A percentile compares a stretch with the other conserved stretches of the same genome.
Evolutionary conservation across 495 filamentous ascomycete genomes (phyloP).

Genomic region (Thozetella sp.): DNA sequence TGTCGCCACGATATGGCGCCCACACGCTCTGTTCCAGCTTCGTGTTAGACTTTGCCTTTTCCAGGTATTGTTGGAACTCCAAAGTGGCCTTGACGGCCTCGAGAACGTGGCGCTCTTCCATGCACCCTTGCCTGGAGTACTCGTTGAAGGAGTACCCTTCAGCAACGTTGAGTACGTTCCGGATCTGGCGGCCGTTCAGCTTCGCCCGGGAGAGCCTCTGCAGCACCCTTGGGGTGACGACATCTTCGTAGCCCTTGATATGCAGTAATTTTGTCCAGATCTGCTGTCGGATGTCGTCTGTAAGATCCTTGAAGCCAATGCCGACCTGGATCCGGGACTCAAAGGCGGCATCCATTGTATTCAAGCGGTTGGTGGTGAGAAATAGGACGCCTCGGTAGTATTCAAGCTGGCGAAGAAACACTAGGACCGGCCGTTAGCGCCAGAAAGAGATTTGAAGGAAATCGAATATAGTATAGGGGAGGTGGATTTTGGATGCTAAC

Average conservation of each 20-base stretch:
- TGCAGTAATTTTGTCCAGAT: not conserved
- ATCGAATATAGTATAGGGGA: not conserved
- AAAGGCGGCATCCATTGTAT: slow-evolving; percentile 51
- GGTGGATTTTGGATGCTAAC: not conserved
- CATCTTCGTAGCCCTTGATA: not conserved
- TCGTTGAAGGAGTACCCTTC: not conserved
- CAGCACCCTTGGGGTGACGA: not conserved
- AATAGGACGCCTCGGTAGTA: slow-evolving; percentile 60
- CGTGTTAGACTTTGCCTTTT: not conserved
- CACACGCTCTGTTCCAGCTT: not conserved
- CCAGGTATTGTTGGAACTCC: not conserved
- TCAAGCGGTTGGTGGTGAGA: slow-evolving; percentile 55
- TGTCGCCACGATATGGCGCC: not conserved
- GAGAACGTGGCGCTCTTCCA: not conserved
- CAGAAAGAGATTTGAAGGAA: too few species aligned
- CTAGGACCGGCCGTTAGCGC: too few species aligned
- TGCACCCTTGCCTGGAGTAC: not conserved
- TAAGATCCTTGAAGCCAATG: not conserved
- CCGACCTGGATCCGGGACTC: slow-evolving; percentile 43
- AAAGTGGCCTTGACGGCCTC: not conserved
- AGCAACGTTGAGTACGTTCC: not conserved
- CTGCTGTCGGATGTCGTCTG: not conserved
- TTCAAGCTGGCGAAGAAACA: slow-evolving; percentile 55
- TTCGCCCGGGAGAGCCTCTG: not conserved
- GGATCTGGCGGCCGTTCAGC: not conserved